Percentiles rank a stretch among this genome's conserved stretches.
These are phyloP conservation scores for Tilletiopsis washingtonensis DNA, from an alignment of 1,284 basidiomycete genomes.

Conservation along the genomic window DNA sequence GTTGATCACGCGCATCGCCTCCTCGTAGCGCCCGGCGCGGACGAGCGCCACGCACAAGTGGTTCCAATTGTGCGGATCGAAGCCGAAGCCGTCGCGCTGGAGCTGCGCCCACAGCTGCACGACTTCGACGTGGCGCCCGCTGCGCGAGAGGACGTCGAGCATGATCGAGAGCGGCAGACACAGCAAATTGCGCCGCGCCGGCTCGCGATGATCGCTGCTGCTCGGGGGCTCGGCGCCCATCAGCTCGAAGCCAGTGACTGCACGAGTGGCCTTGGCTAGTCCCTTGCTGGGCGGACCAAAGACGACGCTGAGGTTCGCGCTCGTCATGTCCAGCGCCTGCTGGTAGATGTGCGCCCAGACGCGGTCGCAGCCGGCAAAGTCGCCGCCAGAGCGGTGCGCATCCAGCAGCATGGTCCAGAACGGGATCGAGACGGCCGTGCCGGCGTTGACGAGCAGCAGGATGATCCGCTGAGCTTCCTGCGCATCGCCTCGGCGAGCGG, in stretches of 20 bases:
- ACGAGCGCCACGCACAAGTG: conserved; percentile 68
- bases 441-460: conserved; percentile 54
- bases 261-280: not conserved
- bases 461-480: conserved; percentile 59
- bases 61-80: conserved; percentile 91
- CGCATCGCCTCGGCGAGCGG: conserved; percentile 53
- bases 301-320: not conserved
- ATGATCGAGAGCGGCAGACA: conserved; percentile 76
- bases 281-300: not conserved
- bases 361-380: conserved; percentile 57
- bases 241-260: not conserved
- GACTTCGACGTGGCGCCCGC: conserved; percentile 60
- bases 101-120: conserved; percentile 63
- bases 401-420: conserved; percentile 66
- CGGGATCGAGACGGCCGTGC: conserved; percentile 57
- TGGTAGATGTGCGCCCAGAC: conserved; percentile 67
- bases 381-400: conserved; percentile 60
- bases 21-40: conserved; percentile 67
- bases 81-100: conserved; percentile 63
- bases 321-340: conserved; percentile 47
- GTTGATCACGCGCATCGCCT: conserved; percentile 76
- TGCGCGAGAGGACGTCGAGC: conserved; percentile 56
- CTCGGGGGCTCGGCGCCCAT: not conserved
- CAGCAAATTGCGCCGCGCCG: conserved; percentile 61
- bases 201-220: too few relatives aligned